Evolutionary conservation across 2,329 filamentous ascomycete genomes (phyloP), one percentile per base, ranked within the genome.

Genomic region (Orbilia quercus): DNA sequence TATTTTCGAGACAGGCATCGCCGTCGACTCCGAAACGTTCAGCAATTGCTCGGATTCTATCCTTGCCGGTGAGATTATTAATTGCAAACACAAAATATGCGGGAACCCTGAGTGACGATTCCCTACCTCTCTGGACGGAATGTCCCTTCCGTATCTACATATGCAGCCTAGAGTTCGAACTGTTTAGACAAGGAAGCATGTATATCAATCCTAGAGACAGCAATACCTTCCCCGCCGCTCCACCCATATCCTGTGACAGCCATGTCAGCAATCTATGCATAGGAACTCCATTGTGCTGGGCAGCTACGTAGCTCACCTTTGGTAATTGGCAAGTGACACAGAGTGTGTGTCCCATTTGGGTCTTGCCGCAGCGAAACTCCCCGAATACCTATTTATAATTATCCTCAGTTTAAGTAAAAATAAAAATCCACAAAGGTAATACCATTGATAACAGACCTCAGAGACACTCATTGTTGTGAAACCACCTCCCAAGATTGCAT

Each of bases 381-480:
- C 86, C 86, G 79, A 84, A 88, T 23, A 87, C 84, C 78, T 79
- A 38, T n/a, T n/a, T n/a, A n/a, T n/a, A n/a, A n/a, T n/a, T n/a
- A n/a, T n/a, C n/a, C n/a, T n/a, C n/a, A n/a, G n/a, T n/a, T n/a
- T n/a, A n/a, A n/a, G n/a, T n/a, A n/a, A n/a, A n/a, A n/a, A n/a
- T n/a, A n/a, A n/a, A n/a, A 22, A 2, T 1, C 48, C 16, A 12
- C 45, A 3, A 40, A 7, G 31, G 9, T 44, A 14, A 38, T 42
- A n/a, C n/a, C 34, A 16, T 31, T 23, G 16, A 25, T 2, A 2
- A 11, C 40, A 23, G 48, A 80, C 80, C 77, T 88, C 88, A 75
- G 85, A 89, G 78, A 90, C 88, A 77, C 87, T 89, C 85, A 88
- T 87, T 45, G 87, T 90, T 79, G 89, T 87, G 76, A 90, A 90